Conservation (phyloP, 2,329 filamentous ascomycete species). For the Colletotrichum cuscutae region DNA sequence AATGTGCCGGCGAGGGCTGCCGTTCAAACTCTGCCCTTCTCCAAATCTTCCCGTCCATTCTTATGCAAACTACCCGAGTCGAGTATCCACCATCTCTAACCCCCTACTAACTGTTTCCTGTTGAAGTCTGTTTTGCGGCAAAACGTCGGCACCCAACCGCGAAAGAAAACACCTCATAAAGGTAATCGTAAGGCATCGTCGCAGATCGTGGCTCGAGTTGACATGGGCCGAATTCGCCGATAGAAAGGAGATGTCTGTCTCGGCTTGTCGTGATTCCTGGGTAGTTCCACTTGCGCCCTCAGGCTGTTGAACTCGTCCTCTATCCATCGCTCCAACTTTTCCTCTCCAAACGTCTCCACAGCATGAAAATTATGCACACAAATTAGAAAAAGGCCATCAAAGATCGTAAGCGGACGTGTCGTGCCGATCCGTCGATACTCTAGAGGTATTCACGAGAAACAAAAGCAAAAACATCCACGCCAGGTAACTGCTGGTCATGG, state of each 20-base stretch:
- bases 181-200: slow-evolving; percentile 23
- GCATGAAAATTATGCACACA: slow-evolving; percentile 33
- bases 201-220: slow-evolving; percentile 20
- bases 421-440: slow-evolving; percentile 30
- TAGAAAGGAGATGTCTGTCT: slow-evolving; percentile 23
- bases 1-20: slow-evolving; percentile 31
- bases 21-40: slow-evolving; percentile 28
- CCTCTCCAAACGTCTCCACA: slow-evolving; percentile 32
- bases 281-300: slow-evolving; percentile 26
- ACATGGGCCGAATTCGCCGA: slow-evolving; percentile 12
- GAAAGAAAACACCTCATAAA: slow-evolving; percentile 22
- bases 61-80: slow-evolving; percentile 34
- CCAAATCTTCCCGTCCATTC: slow-evolving; percentile 31
- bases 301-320: slow-evolving; percentile 19
- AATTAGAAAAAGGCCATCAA: slow-evolving; percentile 31
- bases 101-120: background rate
- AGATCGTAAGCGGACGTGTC: slow-evolving; percentile 34
- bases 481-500: slow-evolving; percentile 37
- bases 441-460: slow-evolving; percentile 38
- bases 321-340: slow-evolving; percentile 30
- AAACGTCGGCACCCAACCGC: slow-evolving; percentile 10
- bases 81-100: slow-evolving; percentile 31
- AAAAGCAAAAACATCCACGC: slow-evolving; percentile 32
- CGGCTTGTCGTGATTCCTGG: slow-evolving; percentile 9
- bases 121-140: slow-evolving; percentile 7